phyloP scores from a whole-genome alignment of 768 basidiomycete genomes.

The Rubroboletus pulcherrimus region DNA sequence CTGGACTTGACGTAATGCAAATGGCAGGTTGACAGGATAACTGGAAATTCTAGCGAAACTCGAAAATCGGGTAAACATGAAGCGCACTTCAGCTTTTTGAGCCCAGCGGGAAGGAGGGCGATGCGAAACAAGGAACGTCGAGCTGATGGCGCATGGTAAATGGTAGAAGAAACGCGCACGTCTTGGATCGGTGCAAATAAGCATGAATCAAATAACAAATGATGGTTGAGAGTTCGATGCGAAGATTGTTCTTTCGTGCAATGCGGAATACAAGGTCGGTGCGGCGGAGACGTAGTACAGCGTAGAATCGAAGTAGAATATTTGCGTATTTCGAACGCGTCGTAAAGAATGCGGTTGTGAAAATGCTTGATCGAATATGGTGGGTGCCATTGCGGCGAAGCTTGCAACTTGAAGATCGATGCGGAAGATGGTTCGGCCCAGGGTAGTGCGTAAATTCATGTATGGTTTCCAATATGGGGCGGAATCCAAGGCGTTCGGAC shows the following conservation, averaged over 20 bases:
- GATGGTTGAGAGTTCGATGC: constrained; percentile 31
- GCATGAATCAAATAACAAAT: constrained; percentile 32
- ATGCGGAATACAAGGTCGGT: constrained; percentile 20
- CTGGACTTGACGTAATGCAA: constrained; percentile 26
- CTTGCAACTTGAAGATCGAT: constrained; percentile 28
- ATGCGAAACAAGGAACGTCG: constrained; percentile 20
- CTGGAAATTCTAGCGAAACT: constrained; percentile 27
- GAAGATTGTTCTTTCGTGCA: constrained; percentile 30
- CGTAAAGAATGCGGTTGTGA: constrained; percentile 20
- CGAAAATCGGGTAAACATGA: constrained; percentile 22
- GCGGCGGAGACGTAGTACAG: constrained; percentile 14
- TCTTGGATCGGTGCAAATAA: constrained; percentile 34
- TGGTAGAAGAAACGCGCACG: constrained; percentile 24
- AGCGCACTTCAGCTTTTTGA: constrained; percentile 29
- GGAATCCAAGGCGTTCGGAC: constrained; percentile 14
- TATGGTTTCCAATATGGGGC: constrained; percentile 21
- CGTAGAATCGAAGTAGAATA: constrained; percentile 21
- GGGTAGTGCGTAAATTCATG: constrained; percentile 22
- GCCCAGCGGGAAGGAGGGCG: constrained; percentile 17
- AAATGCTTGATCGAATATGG: constrained; percentile 26
- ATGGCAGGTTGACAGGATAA: constrained; percentile 18
- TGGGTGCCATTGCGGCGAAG: constrained; percentile 11
- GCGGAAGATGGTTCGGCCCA: constrained; percentile 25
- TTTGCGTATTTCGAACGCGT: constrained; percentile 27
- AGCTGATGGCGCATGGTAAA: constrained; percentile 29